Conservation (phyloP, 1,139 yeast genomes). For the Suhomyces maxii region DNA sequence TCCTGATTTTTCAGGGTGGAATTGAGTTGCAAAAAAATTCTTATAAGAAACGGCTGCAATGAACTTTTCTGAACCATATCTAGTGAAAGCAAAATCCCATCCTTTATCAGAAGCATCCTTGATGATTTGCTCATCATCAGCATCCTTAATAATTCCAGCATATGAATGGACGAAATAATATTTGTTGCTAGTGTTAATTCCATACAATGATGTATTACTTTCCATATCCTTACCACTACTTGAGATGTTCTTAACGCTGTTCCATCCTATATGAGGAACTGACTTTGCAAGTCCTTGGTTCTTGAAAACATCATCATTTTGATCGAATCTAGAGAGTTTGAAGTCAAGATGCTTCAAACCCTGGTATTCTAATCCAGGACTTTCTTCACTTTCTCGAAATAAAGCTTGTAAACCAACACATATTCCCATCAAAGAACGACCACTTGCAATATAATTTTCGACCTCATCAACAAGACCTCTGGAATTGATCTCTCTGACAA, state of each 20-base stretch:
- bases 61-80: slow-evolving; percentile 77
- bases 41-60: slow-evolving; percentile 79
- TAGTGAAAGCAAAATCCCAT: slow-evolving; percentile 75
- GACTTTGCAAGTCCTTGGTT: slow-evolving; percentile 48
- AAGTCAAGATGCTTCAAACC: slow-evolving; percentile 60
- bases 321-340: slow-evolving; percentile 58
- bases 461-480: slow-evolving; percentile 69
- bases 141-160: slow-evolving; percentile 60
- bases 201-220: slow-evolving; percentile 46
- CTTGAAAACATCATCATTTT: slow-evolving; percentile 35
- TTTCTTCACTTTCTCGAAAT: slow-evolving; percentile 73
- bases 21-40: slow-evolving; percentile 90
- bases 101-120: slow-evolving; percentile 45
- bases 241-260: slow-evolving; percentile 34
- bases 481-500: slow-evolving; percentile 65
- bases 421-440: slow-evolving; percentile 89
- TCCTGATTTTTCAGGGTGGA: slow-evolving; percentile 97
- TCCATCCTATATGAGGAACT: slow-evolving; percentile 98
- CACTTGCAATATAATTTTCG: slow-evolving; percentile 62
- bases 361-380: slow-evolving; percentile 45
- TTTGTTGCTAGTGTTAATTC: slow-evolving; percentile 62
- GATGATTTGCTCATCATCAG: slow-evolving; percentile 29
- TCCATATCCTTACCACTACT: slow-evolving; percentile 17
- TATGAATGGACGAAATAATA: slow-evolving; percentile 95
- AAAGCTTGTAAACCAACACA: slow-evolving; percentile 94